A percentile compares a stretch with the other conserved stretches of the same genome.
Conservation (phyloP, 2,329 filamentous ascomycete species). For the Byssochlamys sp. region DNA sequence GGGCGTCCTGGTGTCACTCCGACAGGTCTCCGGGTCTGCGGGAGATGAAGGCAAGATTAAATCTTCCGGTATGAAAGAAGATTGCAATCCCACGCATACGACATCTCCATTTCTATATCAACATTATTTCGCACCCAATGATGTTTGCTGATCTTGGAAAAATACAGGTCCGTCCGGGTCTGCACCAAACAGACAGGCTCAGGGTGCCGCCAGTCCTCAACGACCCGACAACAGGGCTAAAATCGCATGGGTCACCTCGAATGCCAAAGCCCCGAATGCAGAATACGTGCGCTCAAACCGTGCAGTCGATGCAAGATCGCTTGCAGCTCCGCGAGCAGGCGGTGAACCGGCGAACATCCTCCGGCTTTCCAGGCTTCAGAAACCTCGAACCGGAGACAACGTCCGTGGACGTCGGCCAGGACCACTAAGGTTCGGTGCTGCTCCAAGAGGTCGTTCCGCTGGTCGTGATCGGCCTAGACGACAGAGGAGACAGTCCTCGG, state of each 20-base stretch:
- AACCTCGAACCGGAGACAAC: constrained; percentile 11
- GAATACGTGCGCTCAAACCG: constrained; percentile 16
- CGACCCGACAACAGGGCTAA: neutral
- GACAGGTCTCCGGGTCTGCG: constrained; percentile 19
- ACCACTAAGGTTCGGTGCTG: neutral
- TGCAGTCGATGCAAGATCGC: constrained; percentile 27
- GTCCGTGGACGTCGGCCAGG: constrained; percentile 14
- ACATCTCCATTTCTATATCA: neutral
- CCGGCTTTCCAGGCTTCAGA: constrained; percentile 18
- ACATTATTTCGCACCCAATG: neutral
- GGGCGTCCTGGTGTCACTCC: constrained; percentile 9
- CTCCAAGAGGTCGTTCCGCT: constrained; percentile 2
- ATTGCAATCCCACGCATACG: neutral
- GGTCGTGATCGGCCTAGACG: constrained; percentile 6
- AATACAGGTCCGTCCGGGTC: neutral
- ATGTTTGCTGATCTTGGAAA: neutral
- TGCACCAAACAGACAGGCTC: neutral
- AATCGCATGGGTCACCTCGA: constrained; percentile 7
- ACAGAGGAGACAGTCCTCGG: constrained; percentile 7
- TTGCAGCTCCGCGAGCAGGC: constrained; percentile 21
- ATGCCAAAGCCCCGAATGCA: constrained; percentile 9
- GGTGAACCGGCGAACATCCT: constrained; percentile 22
- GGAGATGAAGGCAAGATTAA: constrained; percentile 9
- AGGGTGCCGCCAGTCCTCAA: neutral
- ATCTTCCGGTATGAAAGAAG: constrained; percentile 15